Base-by-base conservation (phyloP, 441 rosid species). In the Metrosideros polymorpha region DNA sequence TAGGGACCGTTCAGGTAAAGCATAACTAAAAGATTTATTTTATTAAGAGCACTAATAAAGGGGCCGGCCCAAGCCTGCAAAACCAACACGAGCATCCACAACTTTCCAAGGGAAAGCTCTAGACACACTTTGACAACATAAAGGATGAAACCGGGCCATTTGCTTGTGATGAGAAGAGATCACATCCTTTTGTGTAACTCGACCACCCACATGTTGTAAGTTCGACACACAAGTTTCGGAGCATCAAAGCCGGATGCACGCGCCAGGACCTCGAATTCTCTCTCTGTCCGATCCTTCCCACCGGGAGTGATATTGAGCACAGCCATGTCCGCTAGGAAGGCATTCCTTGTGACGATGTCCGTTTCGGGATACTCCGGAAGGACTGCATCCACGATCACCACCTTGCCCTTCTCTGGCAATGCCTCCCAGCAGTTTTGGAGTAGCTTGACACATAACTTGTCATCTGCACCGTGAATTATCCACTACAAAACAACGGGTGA, bases 341-440 rank as follows among this genome's bases (percentile, higher is more conserved):
- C 84, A 19, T 55, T 52, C 77, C 43, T 42, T 12, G 53, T 9
- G n/a, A 10, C 18, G 45, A 14, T 27, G 18, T 45, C 51, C 0
- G 14, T 57, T 7, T n/a, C 77, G 0, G 61, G 84, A 10, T 35
- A 12, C n/a, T 82, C 76, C 2, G 84, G 76, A 18, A 82, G n/a
- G 30, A 82, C 49, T 5, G 39, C 47, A 12, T 79, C 84, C 22
- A 86, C 27, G 39, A 79, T 82, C n/a, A 56, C 57, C 84, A 42
- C 84, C 84, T 55, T 55, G 47, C 87, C 84, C 83, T 54, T 54
- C 22, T 43, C 54, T 4, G 76, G 77, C 84, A 85, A 82, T 25
- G 87, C 83, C 53, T 85, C 75, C 42, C 42, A 45, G 52, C 87
- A 85, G 84, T 85, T 85, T 32, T 54, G 54, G 76, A 85, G 50